Percentiles rank a stretch among this genome's conserved stretches.
Evolutionary conservation across 2,329 filamentous ascomycete genomes (phyloP).

Genomic region (Volutella citrinella): DNA sequence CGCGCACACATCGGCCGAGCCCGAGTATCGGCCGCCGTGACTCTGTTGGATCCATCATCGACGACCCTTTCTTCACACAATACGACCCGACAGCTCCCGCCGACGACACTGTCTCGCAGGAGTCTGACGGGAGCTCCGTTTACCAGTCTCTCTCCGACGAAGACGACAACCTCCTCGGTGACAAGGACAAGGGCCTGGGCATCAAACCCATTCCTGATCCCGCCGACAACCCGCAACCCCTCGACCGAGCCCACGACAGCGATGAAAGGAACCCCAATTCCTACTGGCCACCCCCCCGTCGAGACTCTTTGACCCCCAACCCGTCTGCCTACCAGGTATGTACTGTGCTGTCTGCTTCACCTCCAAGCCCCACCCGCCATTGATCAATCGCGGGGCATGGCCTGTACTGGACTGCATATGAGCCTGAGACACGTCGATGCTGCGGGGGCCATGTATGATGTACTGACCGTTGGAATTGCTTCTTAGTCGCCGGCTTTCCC

Average conservation of each 20-base stretch:
- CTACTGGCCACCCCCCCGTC: slow-evolving; percentile 43
- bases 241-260: slow-evolving; percentile 22
- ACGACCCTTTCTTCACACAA: slow-evolving; percentile 54
- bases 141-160: slow-evolving; percentile 27
- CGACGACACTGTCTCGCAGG: slow-evolving; percentile 22
- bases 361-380: slow-evolving; percentile 17
- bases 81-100: slow-evolving; percentile 34
- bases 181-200: slow-evolving; percentile 14
- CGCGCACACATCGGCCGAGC: slow-evolving; percentile 9
- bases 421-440: slow-evolving; percentile 11
- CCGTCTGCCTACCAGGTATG: slow-evolving; percentile 37
- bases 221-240: slow-evolving; percentile 7
- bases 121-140: slow-evolving; percentile 22
- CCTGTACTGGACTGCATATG: slow-evolving; percentile 12
- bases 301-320: slow-evolving; percentile 46
- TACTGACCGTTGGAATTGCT: slow-evolving; percentile 23
- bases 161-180: slow-evolving; percentile 38
- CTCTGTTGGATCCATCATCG: slow-evolving; percentile 51
- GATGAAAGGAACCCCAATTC: slow-evolving; percentile 27
- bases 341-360: slow-evolving; percentile 20
- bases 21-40: slow-evolving; percentile 34
- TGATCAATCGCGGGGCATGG: slow-evolving; percentile 21
- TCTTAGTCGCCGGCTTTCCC: slow-evolving; percentile 27
- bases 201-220: slow-evolving; percentile 7
- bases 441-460: too few species aligned